Percentiles rank a stretch among this genome's conserved stretches.
Evolutionary conservation across 768 basidiomycete species (phyloP).

Genomic region (Podaxis mareebaensis): DNA sequence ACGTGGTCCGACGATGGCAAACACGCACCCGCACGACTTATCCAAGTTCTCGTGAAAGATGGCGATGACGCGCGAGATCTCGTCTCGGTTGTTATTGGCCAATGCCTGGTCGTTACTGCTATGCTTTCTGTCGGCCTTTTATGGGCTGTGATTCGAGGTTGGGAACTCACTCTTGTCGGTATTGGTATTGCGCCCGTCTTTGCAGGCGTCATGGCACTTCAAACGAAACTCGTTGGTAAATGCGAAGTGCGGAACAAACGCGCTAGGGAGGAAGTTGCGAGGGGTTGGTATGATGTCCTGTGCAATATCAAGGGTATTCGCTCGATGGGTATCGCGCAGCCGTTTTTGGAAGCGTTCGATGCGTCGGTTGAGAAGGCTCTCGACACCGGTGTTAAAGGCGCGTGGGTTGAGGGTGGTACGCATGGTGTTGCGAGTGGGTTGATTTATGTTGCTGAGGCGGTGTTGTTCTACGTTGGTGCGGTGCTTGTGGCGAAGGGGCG

Average conservation of each 20-base stretch:
- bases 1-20: conserved; percentile 77
- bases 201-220: conserved; percentile 68
- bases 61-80: conserved; percentile 84
- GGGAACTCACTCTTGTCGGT: conserved; percentile 92
- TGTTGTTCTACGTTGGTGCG: conserved; percentile 90
- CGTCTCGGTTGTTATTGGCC: conserved; percentile 70
- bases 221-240: conserved; percentile 68
- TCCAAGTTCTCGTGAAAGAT: conserved; percentile 83
- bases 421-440: conserved; percentile 79
- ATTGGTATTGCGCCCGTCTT: conserved; percentile 87
- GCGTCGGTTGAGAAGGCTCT: conserved; percentile 60
- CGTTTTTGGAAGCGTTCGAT: conserved; percentile 73
- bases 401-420: conserved; percentile 84
- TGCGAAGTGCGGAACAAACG: conserved; percentile 82
- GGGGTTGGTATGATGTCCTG: conserved; percentile 84
- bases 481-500: conserved; percentile 78
- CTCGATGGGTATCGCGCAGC: conserved; percentile 77
- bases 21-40: conserved; percentile 60
- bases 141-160: conserved; percentile 88
- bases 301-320: conserved; percentile 86
- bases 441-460: conserved; percentile 87
- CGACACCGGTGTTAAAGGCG: conserved; percentile 71
- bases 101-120: conserved; percentile 67
- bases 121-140: conserved; percentile 85
- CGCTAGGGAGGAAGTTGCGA: conserved; percentile 82